phyloP scores from a whole-genome alignment of 1,284 basidiomycete genomes.

The Sporisorium iseilematis-ciliati region DNA sequence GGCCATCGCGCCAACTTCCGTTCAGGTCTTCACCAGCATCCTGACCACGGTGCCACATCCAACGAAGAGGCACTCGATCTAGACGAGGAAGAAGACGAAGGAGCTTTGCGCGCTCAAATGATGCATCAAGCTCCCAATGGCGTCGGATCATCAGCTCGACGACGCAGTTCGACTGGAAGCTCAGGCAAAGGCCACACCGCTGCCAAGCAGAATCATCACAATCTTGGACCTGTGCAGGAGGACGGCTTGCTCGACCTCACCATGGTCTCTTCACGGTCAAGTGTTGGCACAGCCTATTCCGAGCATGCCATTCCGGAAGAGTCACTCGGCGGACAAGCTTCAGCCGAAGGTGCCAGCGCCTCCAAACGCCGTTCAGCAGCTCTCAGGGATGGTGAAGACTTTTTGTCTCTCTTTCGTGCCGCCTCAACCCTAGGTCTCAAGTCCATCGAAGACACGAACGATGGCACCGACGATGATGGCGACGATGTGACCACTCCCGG shows the following conservation, averaged over 20 bases:
- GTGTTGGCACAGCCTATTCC: conserved; percentile 32
- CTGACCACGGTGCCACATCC: conserved; percentile 6
- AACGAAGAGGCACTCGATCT: conserved; percentile 56
- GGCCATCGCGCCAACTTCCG: conserved; percentile 21
- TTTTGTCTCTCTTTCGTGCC: conserved; percentile 35
- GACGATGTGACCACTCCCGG: conserved; percentile 22
- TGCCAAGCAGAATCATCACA: conserved; percentile 16
- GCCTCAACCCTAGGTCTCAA: conserved; percentile 21
- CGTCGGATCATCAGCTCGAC: conserved; percentile 3
- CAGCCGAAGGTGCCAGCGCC: conserved; percentile 21
- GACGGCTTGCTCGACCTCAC: conserved; percentile 37
- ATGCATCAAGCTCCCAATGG: conserved; percentile 13
- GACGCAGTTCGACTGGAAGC: conserved; percentile 45
- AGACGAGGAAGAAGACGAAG: conserved; percentile 51
- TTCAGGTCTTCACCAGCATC: conserved; percentile 28
- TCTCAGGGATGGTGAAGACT: conserved; percentile 26
- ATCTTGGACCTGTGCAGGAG: conserved; percentile 52
- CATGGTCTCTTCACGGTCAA: conserved; percentile 39
- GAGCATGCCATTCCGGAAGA: conserved; percentile 27
- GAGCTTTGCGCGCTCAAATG: conserved; percentile 18
- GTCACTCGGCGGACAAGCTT: conserved; percentile 10
- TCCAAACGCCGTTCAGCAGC: conserved; percentile 18
- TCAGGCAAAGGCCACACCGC: conserved; percentile 13
- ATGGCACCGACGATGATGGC: conserved; percentile 4
- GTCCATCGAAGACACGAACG: conserved; percentile 17